These are phyloP conservation scores for Digitaria exilis DNA, from an alignment of 202 grass and related monocot species.

Conservation along the genomic window DNA sequence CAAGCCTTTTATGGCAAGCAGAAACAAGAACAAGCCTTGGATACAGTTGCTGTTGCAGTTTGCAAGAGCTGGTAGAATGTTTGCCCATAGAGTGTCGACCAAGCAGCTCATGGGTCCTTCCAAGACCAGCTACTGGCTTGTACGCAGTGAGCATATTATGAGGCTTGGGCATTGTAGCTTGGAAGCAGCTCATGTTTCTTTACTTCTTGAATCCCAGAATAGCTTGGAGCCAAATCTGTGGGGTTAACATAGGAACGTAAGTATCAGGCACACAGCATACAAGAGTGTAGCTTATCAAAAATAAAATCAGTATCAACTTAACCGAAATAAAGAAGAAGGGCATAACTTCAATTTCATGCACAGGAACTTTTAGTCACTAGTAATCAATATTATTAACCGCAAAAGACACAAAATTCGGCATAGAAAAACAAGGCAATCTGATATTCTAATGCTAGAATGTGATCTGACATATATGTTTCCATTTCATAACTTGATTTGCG, in stretches of 20 bases:
- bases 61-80: constrained; percentile 23
- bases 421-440: neutral
- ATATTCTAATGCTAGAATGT: neutral
- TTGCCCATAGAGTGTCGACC: neutral
- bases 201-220: constrained; percentile 2
- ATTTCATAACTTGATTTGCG: neutral
- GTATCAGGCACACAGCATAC: neutral
- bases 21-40: constrained; percentile 41
- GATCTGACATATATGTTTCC: neutral
- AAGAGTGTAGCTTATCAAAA: constrained; percentile 10
- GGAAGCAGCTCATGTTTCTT: constrained; percentile 46
- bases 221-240: constrained; percentile 18
- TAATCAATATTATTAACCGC: neutral
- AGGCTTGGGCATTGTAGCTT: constrained; percentile 45
- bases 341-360: neutral
- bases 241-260: neutral
- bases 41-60: constrained; percentile 30
- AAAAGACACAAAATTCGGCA: neutral
- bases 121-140: constrained; percentile 37
- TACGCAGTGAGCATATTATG: constrained; percentile 13
- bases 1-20: constrained; percentile 44
- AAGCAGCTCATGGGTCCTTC: constrained; percentile 31
- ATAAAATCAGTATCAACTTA: neutral
- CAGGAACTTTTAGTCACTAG: neutral
- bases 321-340: neutral